Evolutionary conservation across 2,329 filamentous ascomycete species (phyloP), one percentile per base, ranked within the genome.

Genomic region (Fusarium tanahbumbuense): DNA sequence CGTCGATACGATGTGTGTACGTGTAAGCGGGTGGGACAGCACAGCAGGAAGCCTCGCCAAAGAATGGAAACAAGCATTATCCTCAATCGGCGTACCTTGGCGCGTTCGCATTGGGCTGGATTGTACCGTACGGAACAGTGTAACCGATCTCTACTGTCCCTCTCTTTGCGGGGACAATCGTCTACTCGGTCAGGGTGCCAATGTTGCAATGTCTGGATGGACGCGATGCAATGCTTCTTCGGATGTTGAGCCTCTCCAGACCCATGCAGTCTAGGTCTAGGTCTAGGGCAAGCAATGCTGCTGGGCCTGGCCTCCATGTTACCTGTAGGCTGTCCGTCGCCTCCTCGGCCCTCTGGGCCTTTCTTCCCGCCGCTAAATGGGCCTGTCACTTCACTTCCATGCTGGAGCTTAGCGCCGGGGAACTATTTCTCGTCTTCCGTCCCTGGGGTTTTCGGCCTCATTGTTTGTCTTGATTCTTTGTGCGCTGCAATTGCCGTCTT

Each of bases 281-380:
- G 54, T 44, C 47, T 30, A 41, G 60, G 59, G 23, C 28, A 34
- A 44, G 50, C 40, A 30, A 45, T 41, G 48, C 18, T 52, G 48
- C 45, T 30, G 27, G 42, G 28, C 30, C 30, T 57, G 50, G 32
- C 28, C 41, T 28, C 28, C 28, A 28, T 28, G 28, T 28, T 28
- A 28, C 28, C 28, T 28, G 28, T 28, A 28, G 28, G 28, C 45
- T 49, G 49, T 53, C 48, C 61, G 67, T 55, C 64, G 59, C 42
- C 56, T 48, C 44, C 44, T 70, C 55, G 64, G 67, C 42, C 62
- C 67, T 70, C 58, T 63, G 48, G 34, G 40, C 65, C 67, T 60
- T 59, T 54, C 68, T 57, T 70, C 68, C 68, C 68, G 68, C 68
- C 64, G 68, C 68, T 68, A 71, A 68, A 25, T 41, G 47, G 67